Evolutionary conservation across 495 filamentous ascomycete genomes (phyloP).

Genomic region (Apiosordaria backusii): DNA sequence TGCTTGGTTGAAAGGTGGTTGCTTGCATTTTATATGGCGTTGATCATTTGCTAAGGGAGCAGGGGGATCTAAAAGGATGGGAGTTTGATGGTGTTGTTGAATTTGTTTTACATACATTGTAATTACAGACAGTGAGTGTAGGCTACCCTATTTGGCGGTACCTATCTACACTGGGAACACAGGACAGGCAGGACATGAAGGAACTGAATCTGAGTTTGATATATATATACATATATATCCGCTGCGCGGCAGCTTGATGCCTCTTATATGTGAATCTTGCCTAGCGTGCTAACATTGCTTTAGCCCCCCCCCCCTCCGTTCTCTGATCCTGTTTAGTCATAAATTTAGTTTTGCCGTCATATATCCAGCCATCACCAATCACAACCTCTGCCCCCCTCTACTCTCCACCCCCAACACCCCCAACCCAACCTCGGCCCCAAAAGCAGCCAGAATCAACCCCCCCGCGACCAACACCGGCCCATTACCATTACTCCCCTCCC

Average conservation of each 20-base stretch:
- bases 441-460: conserved; percentile 63
- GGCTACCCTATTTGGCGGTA: neutral
- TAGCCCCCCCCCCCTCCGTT: too few species aligned
- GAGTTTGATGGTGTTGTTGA: neutral
- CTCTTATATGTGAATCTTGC: too few species aligned
- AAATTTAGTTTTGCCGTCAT: too few species aligned
- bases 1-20: conserved; percentile 24
- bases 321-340: too few species aligned
- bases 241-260: too few species aligned
- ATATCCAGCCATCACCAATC: too few species aligned
- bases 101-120: neutral
- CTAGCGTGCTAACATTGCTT: too few species aligned
- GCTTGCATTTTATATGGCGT: neutral
- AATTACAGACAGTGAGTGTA: neutral
- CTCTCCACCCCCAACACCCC: conserved; percentile 74
- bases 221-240: too few species aligned
- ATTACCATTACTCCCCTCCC: conserved; percentile 35
- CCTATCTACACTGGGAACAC: neutral
- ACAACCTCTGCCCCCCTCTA: conserved; percentile 65
- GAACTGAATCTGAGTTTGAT: neutral
- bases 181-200: neutral
- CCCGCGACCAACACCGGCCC: conserved; percentile 71
- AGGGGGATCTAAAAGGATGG: neutral
- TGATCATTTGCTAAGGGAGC: neutral
- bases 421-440: conserved; percentile 46